Base-by-base conservation (phyloP, 139 green algal genomes). In the Coelastrella sp. region DNA sequence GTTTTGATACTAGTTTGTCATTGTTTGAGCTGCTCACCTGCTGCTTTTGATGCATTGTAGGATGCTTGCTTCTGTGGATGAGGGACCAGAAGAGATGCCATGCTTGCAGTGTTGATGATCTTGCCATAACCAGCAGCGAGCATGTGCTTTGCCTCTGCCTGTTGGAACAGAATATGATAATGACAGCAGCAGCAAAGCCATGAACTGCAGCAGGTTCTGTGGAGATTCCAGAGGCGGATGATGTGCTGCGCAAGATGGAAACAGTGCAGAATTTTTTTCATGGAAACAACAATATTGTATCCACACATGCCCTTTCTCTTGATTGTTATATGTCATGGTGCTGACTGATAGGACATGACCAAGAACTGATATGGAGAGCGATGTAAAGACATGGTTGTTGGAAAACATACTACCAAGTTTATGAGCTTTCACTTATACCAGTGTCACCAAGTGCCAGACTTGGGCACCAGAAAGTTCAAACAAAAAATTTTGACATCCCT, bases 41-140 rank as follows among this genome's bases (percentile, higher is more conserved):
- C 92, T 79, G 92, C 89, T 84, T 95, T 95, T 83, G 89, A 93
- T 22, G 92, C 89, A 72, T 95, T 95, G 86, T 95, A 95, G 35
- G 92, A 82, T 59, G 91, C 91, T 85, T 95, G 93, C 88, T 95
- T 95, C 89, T 95, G 93, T 12, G 93, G 93, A 78, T 95, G 92
- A 15, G 93, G 93, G 81, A 95, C 93, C 24, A 94, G 89, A 60
- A 95, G 70, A 14, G 84, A 91, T 7, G 92, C 92, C 92, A 95
- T 95, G 89, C 91, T 93, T 78, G 89, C 92, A 24, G 92, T 95
- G 91, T 95, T 95, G 78, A 95, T 95, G 82, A 95, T 93, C 78
- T 89, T 93, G 72, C 92, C 92, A 76, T 66, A 80, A 6, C 91
- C 91, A 19, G 88, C 65, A 24, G 65, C 19, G 70, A 95, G 75